A percentile compares a stretch with the other conserved stretches of the same genome.
phyloP scores from a whole-genome alignment of 106 monocot species.

The Apostasia ramifera region DNA sequence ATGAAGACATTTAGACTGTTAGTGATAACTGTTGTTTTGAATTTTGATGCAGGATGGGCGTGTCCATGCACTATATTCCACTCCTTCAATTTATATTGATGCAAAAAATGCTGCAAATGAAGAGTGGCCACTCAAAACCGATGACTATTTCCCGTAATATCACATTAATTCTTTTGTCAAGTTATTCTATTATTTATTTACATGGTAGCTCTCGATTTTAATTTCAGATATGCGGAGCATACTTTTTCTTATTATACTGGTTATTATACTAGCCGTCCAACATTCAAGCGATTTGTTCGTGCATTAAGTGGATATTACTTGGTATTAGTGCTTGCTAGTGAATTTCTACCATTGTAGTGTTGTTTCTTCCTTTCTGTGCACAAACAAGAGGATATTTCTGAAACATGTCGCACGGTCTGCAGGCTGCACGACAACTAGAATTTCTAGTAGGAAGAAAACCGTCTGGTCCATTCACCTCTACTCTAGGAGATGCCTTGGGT shows the following conservation, averaged over 20 bases:
- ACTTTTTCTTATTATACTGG: constrained; percentile 37
- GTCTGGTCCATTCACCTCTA: constrained; percentile 29
- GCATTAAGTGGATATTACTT: constrained; percentile 34
- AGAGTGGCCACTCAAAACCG: constrained; percentile 30
- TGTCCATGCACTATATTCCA: constrained; percentile 34
- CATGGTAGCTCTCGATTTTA: neutral
- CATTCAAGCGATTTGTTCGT: constrained; percentile 33
- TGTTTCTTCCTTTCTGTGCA: neutral
- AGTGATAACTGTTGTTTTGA: neutral
- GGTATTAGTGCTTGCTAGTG: constrained; percentile 7
- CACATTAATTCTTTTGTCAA: neutral
- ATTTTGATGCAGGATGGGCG: constrained; percentile 29
- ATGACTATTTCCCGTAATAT: constrained; percentile 40
- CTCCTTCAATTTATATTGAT: constrained; percentile 32
- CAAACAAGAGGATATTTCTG: neutral
- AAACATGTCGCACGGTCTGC: constrained; percentile 2
- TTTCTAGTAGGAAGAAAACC: constrained; percentile 32
- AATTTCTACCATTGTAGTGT: neutral
- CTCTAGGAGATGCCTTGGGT: constrained; percentile 64
- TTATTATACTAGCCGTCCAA: constrained; percentile 30
- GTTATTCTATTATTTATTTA: neutral
- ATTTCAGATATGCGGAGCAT: constrained; percentile 29
- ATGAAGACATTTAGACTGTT: neutral
- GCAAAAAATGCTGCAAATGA: constrained; percentile 33
- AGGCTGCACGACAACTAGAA: constrained; percentile 73